A percentile compares a stretch with the other conserved stretches of the same genome.
Conservation (phyloP, 768 basidiomycete species). For the Leccinum rimulosum region DNA sequence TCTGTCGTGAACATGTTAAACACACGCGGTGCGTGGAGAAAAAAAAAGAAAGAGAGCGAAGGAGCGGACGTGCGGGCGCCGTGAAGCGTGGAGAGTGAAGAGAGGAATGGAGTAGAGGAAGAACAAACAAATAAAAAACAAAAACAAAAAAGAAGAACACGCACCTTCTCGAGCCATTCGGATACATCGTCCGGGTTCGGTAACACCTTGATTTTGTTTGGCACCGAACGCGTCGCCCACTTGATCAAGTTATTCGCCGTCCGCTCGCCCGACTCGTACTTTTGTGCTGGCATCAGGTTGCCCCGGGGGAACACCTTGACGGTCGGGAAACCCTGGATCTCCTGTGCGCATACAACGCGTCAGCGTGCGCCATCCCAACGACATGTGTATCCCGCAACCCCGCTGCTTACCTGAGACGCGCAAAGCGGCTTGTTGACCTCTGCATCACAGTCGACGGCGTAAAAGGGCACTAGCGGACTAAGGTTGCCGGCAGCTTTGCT, state of each 20-base stretch:
- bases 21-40: not conserved
- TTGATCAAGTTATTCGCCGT: constrained; percentile 71
- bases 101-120: not conserved
- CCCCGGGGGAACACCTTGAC: constrained; percentile 90
- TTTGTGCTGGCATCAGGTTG: constrained; percentile 52
- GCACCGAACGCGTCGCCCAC: constrained; percentile 72
- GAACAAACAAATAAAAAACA: not conserved
- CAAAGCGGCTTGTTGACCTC: constrained; percentile 80
- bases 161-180: constrained; percentile 68
- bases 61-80: not conserved
- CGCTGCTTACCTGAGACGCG: constrained; percentile 57
- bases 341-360: constrained; percentile 33
- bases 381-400: too few species aligned
- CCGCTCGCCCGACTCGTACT: constrained; percentile 68
- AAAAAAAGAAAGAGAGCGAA: not conserved
- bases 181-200: constrained; percentile 54
- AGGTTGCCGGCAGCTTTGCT: constrained; percentile 77
- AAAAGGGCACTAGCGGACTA: constrained; percentile 79
- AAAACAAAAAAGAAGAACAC: constrained; percentile 11
- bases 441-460: constrained; percentile 92
- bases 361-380: not conserved
- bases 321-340: constrained; percentile 90
- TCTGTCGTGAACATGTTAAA: constrained; percentile 25
- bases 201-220: constrained; percentile 64
- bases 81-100: not conserved